These are phyloP conservation scores for Neurospora crassa DNA, from an alignment of 2,329 filamentous ascomycete genomes.

Conservation along the genomic window DNA sequence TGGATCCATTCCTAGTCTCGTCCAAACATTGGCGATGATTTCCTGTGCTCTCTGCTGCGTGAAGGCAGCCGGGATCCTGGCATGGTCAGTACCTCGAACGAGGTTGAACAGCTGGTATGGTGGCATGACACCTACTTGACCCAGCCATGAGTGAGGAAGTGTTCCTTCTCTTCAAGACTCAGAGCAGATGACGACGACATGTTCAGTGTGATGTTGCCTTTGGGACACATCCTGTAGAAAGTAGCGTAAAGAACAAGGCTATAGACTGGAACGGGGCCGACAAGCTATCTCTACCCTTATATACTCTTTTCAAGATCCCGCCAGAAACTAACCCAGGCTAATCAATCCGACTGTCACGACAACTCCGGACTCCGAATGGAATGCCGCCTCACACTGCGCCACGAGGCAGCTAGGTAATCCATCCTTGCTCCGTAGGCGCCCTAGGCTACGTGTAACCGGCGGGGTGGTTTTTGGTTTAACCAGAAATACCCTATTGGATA, in stretches of 20 bases:
- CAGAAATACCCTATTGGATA: conserved; percentile 13
- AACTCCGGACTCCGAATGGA: not conserved
- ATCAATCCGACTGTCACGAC: not conserved
- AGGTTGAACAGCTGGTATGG: not conserved
- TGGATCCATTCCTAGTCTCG: conserved; percentile 53
- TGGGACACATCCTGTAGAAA: not conserved
- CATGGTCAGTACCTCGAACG: conserved; percentile 7
- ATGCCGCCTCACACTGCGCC: not conserved
- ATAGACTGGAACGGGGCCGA: not conserved
- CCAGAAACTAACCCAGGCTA: not conserved
- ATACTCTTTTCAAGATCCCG: not conserved
- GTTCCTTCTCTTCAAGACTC: conserved; percentile 30
- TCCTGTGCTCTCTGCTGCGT: conserved; percentile 27
- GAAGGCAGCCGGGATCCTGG: conserved; percentile 26
- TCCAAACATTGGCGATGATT: conserved; percentile 44
- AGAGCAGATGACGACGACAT: conserved; percentile 21
- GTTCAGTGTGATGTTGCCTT: not conserved
- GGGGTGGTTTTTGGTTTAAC: conserved; percentile 14
- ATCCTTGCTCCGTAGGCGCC: not conserved
- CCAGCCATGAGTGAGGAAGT: conserved; percentile 32
- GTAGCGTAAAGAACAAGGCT: not conserved
- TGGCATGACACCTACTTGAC: conserved; percentile 20
- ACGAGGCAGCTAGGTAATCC: not conserved
- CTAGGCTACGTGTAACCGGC: conserved; percentile 3
- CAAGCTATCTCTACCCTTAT: not conserved